Base-by-base conservation (phyloP, 2,329 filamentous ascomycete genomes). In the Penicillium sp. region DNA sequence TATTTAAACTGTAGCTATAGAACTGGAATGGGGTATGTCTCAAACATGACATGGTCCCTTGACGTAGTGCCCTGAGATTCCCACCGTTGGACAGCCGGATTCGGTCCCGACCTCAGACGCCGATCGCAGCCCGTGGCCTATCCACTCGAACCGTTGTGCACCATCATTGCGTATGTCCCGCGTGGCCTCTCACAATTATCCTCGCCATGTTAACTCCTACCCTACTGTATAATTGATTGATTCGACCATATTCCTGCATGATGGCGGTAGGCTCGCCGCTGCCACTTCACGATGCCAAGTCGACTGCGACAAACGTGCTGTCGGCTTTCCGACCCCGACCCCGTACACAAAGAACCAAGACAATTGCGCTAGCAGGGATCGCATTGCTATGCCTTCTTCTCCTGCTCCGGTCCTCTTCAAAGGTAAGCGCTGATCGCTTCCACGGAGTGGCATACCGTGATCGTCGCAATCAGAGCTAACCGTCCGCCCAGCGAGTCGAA, bases 231-330 rank as follows among this genome's bases (percentile, higher is more conserved):
- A 49, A 27, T 22, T 53, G 36, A 27, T 22, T 53, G 36, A 48
- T 36, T 21, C 18, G 22, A 46, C 39, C 36, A 44, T 50, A 48
- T 46, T 42, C 42, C 29, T 31, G 55, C 47, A 61, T 53, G 42
- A 71, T 71, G 69, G 62, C 66, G 9, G 49, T 59, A n/a, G 66
- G 62, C 56, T 48, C 55, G 50, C 58, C 60, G 40, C 58, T 63
- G 54, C 66, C 54, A 58, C 59, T 61, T 43, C 61, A 66, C 45
- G 64, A 67, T 49, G 60, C 67, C 49, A 58, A 70, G 42, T 62
- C 62, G 10, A 59, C 61, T 13, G 44, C 60, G 38, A 58, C 60
- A 22, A 60, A 56, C 13, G 50, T 67, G 31, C 38, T 68, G 24
- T 63, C 65, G 48, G 54, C 59, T 24, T 66, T 59, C 50, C 59